A percentile compares a stretch with the other conserved stretches of the same genome.
Evolutionary conservation across 306 rosid genomes (phyloP).

Genomic region (Quercus ilex): DNA sequence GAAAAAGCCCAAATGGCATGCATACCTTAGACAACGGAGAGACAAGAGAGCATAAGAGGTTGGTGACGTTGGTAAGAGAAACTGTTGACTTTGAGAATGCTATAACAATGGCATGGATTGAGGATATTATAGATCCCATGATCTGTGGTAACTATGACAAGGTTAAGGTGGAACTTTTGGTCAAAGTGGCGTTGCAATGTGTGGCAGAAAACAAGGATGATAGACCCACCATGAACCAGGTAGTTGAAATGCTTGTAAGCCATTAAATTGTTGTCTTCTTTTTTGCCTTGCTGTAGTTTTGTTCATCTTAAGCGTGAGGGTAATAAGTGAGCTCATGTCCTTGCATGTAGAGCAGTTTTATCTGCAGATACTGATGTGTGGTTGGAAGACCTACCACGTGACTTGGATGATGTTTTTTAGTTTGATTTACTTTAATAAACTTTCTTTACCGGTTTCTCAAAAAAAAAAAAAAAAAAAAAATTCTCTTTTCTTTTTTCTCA

Average conservation of each 20-base stretch:
- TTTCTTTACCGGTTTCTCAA: too few species aligned
- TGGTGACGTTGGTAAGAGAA: conserved; percentile 14
- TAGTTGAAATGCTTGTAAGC: conserved; percentile 6
- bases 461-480: too few species aligned
- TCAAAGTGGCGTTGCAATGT: conserved; percentile 25
- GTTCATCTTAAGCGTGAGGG: too few species aligned
- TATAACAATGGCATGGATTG: neutral
- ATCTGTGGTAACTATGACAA: conserved; percentile 1
- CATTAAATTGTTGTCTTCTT: neutral
- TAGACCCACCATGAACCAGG: conserved; percentile 31
- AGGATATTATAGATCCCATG: conserved; percentile 15
- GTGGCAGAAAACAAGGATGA: conserved; percentile 26
- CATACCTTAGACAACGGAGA: neutral
- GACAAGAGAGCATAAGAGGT: conserved; percentile 11
- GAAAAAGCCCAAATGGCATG: conserved; percentile 4
- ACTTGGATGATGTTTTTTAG: too few species aligned
- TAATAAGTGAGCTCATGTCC: too few species aligned
- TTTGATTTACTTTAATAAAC: too few species aligned
- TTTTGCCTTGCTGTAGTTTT: too few species aligned
- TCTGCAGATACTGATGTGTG: too few species aligned
- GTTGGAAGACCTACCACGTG: too few species aligned
- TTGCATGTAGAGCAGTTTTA: too few species aligned
- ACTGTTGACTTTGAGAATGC: neutral
- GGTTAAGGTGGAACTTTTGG: conserved; percentile 13
- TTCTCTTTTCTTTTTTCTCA: too few species aligned